Evolutionary conservation across 1,284 basidiomycete genomes (phyloP), one percentile per base, ranked within the genome.

Genomic region (Chalciporus piperatoides): DNA sequence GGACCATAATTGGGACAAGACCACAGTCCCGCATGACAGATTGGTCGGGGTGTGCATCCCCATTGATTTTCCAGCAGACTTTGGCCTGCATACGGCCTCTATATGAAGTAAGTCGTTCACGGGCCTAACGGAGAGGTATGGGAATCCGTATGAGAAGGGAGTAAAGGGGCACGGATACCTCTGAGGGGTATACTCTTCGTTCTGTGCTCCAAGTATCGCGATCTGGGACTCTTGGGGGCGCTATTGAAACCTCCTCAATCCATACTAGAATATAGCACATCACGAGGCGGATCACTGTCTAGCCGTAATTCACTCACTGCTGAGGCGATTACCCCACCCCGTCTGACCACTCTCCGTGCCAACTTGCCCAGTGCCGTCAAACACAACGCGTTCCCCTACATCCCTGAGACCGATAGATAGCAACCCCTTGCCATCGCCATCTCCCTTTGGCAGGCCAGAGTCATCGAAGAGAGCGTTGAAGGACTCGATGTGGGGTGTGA

Each of bases 391-490:
- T 60, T 92, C 84, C 0, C 90, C 87, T 41, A 99, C 87, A 55
- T 97, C 92, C 58, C 85, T 80, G 6, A 98, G 66, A 7, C 81
- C 92, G 12, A 93, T 73, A 50, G 84, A 84, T 10, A 99, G 70
- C 10, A 99, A 69, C 0, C 97, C 97, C 21, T 77, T 78, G 3
- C 86, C 88, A 46, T 91, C 84, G 8, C 82, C 82, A 56, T 90
- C 85, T 6, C 87, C 86, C 41, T 71, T 67, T 62, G 80, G 84
- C 54, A 85, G 65, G 6, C 82, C 86, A 46, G 84, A 89, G 60
- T 92, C 90, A 60, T 96, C 91, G 64, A 97, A 92, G 27, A 99
- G 79, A 10, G 93, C 87, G 68, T 99, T 97, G 78, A 99, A 99
- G 38, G 91, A 94, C 69, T 98, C 90, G 56, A 99, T 82, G 67